These are phyloP conservation scores for Fusarium devonianum DNA, from an alignment of 2,329 filamentous ascomycete species.

Conservation along the genomic window DNA sequence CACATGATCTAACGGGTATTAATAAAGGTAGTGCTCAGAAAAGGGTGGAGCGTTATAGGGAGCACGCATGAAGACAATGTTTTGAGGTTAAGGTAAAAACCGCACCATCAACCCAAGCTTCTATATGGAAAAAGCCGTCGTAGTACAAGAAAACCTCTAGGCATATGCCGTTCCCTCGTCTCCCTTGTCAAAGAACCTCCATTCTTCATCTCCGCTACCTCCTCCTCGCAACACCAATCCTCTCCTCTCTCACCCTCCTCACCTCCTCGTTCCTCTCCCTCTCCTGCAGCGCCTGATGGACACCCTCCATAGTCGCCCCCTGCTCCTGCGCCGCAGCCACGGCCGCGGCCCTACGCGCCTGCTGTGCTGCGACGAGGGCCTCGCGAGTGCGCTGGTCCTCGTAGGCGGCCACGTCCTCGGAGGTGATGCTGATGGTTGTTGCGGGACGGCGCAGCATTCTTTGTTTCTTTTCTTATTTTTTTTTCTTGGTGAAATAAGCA, in stretches of 20 bases:
- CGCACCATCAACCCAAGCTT: too few relatives aligned
- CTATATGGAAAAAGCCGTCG: too few relatives aligned
- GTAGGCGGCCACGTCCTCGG: slow-evolving; percentile 74
- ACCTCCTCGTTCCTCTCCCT: slow-evolving; percentile 40
- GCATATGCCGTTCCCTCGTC: too few relatives aligned
- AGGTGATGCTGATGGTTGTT: slow-evolving; percentile 72
- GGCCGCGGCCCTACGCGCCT: slow-evolving; percentile 40
- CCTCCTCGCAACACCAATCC: slow-evolving; percentile 47
- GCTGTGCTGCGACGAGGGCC: slow-evolving; percentile 46
- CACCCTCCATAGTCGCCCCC: slow-evolving; percentile 41
- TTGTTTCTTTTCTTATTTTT: slow-evolving; percentile 1
- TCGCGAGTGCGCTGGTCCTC: slow-evolving; percentile 66
- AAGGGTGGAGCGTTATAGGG: too few relatives aligned
- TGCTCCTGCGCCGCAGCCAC: slow-evolving; percentile 26
- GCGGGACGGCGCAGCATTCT: slow-evolving; percentile 72
- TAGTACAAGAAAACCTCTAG: too few relatives aligned
- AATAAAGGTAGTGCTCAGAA: too few relatives aligned
- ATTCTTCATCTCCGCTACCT: slow-evolving; percentile 7
- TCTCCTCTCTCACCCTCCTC: slow-evolving; percentile 48
- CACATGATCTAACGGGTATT: too few relatives aligned
- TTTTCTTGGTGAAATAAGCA: too few relatives aligned
- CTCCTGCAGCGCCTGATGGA: slow-evolving; percentile 38
- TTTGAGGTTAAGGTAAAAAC: too few relatives aligned
- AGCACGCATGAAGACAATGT: too few relatives aligned
- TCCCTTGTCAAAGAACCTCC: too few relatives aligned